Base-by-base conservation (phyloP, 1,284 basidiomycete genomes). In the Rhodotorula sp. region DNA sequence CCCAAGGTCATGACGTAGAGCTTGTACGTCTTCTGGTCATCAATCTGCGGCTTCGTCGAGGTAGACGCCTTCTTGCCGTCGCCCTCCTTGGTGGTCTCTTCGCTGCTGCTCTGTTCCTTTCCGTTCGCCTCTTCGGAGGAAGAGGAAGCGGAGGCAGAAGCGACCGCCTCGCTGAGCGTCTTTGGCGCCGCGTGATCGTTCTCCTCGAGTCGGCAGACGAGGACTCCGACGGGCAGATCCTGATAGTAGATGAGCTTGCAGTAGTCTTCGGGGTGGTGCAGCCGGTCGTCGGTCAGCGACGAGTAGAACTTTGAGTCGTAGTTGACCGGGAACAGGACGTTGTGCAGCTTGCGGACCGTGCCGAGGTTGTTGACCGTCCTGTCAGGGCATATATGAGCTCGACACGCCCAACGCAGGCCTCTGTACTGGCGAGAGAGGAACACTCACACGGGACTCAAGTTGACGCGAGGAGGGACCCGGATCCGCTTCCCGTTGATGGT, bases 1-100 rank as follows among this genome's bases (percentile, higher is more conserved):
- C 81, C 82, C n/a, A 83, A 77, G 4, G 81, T 82, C 81, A 82
- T 82, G 67, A 83, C 78, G 76, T 83, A 82, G 34, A 83, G 77
- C 26, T 78, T 79, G 26, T 78, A 79, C 3, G 58, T 67, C 48
- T 74, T 68, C 15, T 23, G 26, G 34, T 34, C 20, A 8, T 20
- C 67, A 3, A 16, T 21, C 7, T n/a, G 23, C 57, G 48, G 43
- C 47, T 54, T 31, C 58, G 29, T 34, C 57, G 26, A 15, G 3
- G 21, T n/a, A 10, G 51, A 47, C 7, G 3, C 64, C n/a, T 64
- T 56, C 64, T 52, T 51, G 18, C 46, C 58, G 34, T 58, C 60
- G 10, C 58, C 54, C 23, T 52, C n/a, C 20, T 34, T 62, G 23
- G 64, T 39, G 18, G 56, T 31, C 23, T 23, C 39, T 43, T 39